Percentiles rank a stretch among this genome's conserved stretches.
phyloP scores from a whole-genome alignment of 75 land plant species.

The Picea sitchensis region DNA sequence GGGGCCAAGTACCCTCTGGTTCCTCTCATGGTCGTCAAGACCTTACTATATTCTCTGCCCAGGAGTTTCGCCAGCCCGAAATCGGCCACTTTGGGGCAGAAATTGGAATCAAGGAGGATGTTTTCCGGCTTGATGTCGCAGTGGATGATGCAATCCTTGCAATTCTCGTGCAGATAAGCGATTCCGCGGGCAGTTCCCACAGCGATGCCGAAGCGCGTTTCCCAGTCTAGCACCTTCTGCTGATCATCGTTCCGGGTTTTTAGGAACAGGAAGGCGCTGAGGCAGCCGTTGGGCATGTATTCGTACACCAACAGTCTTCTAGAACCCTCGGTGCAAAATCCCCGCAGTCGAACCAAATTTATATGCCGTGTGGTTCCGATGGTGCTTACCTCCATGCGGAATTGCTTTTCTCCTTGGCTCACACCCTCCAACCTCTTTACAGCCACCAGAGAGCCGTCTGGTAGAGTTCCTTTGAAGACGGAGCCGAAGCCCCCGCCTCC shows the following conservation, averaged over 20 bases:
- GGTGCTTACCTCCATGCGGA: constrained; percentile 23
- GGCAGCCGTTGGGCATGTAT: constrained; percentile 29
- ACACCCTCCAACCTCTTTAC: constrained; percentile 22
- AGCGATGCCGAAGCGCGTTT: neutral
- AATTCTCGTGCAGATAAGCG: neutral
- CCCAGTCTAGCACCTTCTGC: neutral
- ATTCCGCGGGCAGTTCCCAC: neutral
- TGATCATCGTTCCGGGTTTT: neutral
- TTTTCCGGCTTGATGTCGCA: constrained; percentile 9
- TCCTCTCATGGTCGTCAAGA: neutral
- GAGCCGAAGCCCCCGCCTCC: constrained; percentile 28
- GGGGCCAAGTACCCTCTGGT: neutral
- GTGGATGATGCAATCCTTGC: constrained; percentile 1
- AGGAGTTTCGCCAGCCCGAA: constrained; percentile 23
- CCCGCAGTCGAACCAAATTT: constrained; percentile 27
- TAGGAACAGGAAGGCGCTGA: neutral
- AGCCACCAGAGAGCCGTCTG: constrained; percentile 1
- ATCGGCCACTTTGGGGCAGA: constrained; percentile 9
- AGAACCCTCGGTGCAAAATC: constrained; percentile 25
- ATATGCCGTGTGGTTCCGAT: constrained; percentile 30
- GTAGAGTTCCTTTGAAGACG: constrained; percentile 9
- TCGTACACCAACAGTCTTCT: constrained; percentile 21
- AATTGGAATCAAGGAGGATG: neutral
- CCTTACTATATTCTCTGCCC: neutral
- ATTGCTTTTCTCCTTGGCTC: constrained; percentile 30